These are phyloP conservation scores for Amanita thiersii DNA, from an alignment of 768 basidiomycete genomes.

Conservation along the genomic window DNA sequence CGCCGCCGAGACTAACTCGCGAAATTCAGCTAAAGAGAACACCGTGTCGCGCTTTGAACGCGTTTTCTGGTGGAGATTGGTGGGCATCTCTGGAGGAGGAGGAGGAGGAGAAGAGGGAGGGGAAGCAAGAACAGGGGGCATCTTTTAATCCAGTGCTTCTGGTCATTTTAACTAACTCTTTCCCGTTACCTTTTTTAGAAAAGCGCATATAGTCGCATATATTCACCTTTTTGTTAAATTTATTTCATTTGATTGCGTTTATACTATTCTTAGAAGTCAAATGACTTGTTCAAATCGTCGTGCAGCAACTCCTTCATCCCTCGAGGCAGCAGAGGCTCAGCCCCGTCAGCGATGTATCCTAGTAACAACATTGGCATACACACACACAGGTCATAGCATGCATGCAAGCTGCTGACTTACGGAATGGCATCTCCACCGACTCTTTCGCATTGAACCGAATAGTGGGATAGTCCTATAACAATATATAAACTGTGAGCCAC, in stretches of 20 bases:
- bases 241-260: neutral
- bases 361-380: neutral
- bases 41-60: neutral
- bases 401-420: no score
- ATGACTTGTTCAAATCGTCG: slow-evolving; percentile 80
- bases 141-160: no score
- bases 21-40: slow-evolving; percentile 5
- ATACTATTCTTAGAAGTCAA: slow-evolving; percentile 55
- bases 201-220: neutral
- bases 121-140: neutral
- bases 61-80: neutral
- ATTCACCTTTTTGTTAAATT: neutral
- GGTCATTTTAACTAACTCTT: no score
- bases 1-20: slow-evolving; percentile 2
- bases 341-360: slow-evolving; percentile 43
- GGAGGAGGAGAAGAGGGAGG: neutral
- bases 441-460: slow-evolving; percentile 83
- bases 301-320: slow-evolving; percentile 86
- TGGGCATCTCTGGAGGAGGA: neutral
- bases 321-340: slow-evolving; percentile 71
- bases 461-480: slow-evolving; percentile 75
- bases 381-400: neutral
- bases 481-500: neutral
- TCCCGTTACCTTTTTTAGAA: no score
- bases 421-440: slow-evolving; percentile 97